Percentiles rank a stretch among this genome's conserved stretches.
These are phyloP conservation scores for Beauveria scarabaeidicola DNA, from an alignment of 2,329 filamentous ascomycete genomes.

Conservation along the genomic window DNA sequence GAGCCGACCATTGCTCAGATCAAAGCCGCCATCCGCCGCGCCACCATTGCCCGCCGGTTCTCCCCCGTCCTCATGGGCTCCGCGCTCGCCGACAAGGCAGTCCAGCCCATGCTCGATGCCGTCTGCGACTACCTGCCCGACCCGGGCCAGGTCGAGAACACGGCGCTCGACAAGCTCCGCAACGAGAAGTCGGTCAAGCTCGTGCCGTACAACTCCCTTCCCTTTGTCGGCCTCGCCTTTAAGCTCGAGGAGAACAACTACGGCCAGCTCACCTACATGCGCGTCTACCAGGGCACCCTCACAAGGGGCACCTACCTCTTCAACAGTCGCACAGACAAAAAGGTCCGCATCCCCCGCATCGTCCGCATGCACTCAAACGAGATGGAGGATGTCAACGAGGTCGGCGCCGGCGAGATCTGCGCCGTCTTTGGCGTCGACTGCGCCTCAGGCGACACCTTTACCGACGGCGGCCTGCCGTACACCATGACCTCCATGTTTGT, in stretches of 20 bases:
- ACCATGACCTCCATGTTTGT: constrained; percentile 98
- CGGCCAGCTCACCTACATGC: constrained; percentile 95
- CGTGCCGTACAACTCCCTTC: constrained; percentile 84
- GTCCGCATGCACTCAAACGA: constrained; percentile 99
- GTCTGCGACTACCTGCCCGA: constrained; percentile 95
- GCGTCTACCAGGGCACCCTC: constrained; percentile 90
- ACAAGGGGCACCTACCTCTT: constrained; percentile 84
- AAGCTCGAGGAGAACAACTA: constrained; percentile 99
- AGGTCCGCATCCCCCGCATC: constrained; percentile 91
- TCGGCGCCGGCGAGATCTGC: constrained; percentile 95
- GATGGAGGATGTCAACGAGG: constrained; percentile 92
- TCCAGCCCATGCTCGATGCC: constrained; percentile 94
- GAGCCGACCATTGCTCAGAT: constrained; percentile 75
- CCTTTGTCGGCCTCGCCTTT: constrained; percentile 93
- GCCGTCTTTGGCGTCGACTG: constrained; percentile 98
- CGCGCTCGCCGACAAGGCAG: constrained; percentile 84
- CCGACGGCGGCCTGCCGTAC: constrained; percentile 84
- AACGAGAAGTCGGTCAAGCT: constrained; percentile 75
- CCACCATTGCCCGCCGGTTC: constrained; percentile 85
- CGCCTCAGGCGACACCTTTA: constrained; percentile 96
- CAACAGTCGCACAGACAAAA: constrained; percentile 92
- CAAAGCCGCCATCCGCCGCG: constrained; percentile 81
- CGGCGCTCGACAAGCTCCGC: constrained; percentile 75
- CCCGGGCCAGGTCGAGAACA: constrained; percentile 79
- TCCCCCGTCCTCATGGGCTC: constrained; percentile 95